Percentiles rank a stretch among this genome's conserved stretches.
Conservation (phyloP, 805 yeast species). For the Candida ponderosae region DNA sequence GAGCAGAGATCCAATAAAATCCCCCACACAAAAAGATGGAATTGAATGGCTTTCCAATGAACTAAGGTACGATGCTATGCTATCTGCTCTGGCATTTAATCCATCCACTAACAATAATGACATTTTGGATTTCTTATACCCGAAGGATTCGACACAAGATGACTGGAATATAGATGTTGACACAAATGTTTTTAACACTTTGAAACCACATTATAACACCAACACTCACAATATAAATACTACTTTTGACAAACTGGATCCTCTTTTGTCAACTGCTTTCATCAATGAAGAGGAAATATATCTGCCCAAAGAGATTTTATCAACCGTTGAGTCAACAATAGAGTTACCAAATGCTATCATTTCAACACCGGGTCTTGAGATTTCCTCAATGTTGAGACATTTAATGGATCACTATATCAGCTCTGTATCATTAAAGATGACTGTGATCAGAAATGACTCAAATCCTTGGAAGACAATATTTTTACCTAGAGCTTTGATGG, state of each 20-base stretch:
- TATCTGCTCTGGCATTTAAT: slow-evolving; percentile 63
- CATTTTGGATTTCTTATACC: slow-evolving; percentile 45
- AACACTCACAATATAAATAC: slow-evolving; percentile 2
- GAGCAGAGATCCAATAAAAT: no score
- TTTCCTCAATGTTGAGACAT: slow-evolving; percentile 65
- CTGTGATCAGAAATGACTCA: slow-evolving; percentile 60
- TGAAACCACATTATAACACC: slow-evolving; percentile 3
- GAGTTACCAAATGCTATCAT: slow-evolving; percentile 22
- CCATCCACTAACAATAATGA: slow-evolving; percentile 45
- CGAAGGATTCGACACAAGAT: background rate
- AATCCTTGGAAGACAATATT: slow-evolving; percentile 89
- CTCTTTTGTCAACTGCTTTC: no score
- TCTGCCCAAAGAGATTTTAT: background rate
- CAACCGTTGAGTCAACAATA: background rate
- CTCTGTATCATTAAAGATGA: slow-evolving; percentile 73
- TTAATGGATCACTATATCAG: slow-evolving; percentile 64
- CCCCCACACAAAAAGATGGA: slow-evolving; percentile 24
- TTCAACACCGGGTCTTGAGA: slow-evolving; percentile 55
- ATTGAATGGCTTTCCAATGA: slow-evolving; percentile 68
- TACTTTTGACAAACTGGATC: no score
- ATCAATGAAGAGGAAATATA: slow-evolving; percentile 1
- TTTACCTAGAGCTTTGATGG: slow-evolving; percentile 74
- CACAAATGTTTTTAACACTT: slow-evolving; percentile 15
- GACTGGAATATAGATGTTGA: background rate
- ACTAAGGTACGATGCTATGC: slow-evolving; percentile 59